Percentiles rank a stretch among this genome's conserved stretches.
These are phyloP conservation scores for Calonectria pauciramosa DNA, from an alignment of 2,329 filamentous ascomycete genomes.

Conservation along the genomic window DNA sequence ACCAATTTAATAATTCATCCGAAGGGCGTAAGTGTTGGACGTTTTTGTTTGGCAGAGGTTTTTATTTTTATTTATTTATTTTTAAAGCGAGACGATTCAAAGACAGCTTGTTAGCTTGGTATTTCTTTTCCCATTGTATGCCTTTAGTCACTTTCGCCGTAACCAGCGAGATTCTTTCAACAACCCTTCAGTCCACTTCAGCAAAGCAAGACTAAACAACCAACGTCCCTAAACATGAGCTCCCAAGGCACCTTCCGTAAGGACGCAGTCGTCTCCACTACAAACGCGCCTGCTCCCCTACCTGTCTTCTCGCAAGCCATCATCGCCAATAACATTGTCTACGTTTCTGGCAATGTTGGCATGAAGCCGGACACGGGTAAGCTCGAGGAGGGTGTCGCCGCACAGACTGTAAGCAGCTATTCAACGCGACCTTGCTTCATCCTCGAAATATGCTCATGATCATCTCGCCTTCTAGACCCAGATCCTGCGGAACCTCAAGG, in stretches of 20 bases:
- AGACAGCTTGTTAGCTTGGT: background rate
- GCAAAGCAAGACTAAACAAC: background rate
- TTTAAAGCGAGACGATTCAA: too few species aligned
- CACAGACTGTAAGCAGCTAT: background rate
- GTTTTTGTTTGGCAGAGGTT: too few species aligned
- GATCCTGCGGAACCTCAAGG: background rate
- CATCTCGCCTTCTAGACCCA: background rate
- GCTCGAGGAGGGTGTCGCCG: background rate
- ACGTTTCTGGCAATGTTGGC: background rate
- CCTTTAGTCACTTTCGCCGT: background rate
- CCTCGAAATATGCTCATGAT: background rate
- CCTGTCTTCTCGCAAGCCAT: background rate
- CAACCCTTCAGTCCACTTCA: background rate
- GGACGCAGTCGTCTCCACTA: background rate
- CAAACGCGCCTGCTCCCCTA: background rate
- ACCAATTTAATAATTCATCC: background rate
- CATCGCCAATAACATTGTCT: background rate
- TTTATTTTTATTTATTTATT: too few species aligned
- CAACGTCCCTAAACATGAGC: background rate
- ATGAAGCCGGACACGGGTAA: background rate
- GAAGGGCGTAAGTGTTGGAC: background rate
- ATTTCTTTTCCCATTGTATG: background rate
- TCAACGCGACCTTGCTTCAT: background rate
- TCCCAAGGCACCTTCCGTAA: background rate
- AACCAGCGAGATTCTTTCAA: too few species aligned